Conservation (phyloP, 2,329 filamentous ascomycete genomes). For the Rutstroemia sp. region DNA sequence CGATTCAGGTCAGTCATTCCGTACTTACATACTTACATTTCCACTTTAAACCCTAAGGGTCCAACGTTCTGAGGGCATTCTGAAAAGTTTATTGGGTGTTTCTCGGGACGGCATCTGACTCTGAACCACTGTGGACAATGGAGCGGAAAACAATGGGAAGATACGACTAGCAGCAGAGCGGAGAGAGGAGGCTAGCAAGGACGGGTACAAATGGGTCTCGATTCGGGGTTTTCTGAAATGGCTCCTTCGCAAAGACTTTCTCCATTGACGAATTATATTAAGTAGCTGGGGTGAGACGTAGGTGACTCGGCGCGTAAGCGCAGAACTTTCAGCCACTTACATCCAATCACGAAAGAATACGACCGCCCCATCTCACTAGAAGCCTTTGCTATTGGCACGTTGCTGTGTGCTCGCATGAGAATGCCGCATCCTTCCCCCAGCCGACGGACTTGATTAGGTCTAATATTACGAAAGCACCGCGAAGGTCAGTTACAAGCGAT, state of each 20-base stretch:
- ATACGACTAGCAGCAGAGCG: no score
- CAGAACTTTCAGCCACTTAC: conserved; percentile 7
- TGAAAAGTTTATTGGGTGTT: not conserved
- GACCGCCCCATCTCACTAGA: conserved; percentile 8
- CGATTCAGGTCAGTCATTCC: no score
- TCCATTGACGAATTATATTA: conserved; percentile 19
- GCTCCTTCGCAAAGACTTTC: not conserved
- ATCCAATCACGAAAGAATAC: conserved; percentile 16
- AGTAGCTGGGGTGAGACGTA: conserved; percentile 7
- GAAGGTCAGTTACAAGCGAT: not conserved
- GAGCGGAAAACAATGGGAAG: not conserved
- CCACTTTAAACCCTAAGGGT: not conserved
- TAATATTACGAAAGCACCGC: not conserved
- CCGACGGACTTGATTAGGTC: not conserved
- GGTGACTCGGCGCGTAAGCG: conserved; percentile 20
- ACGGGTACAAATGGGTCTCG: not conserved
- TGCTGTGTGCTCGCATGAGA: not conserved
- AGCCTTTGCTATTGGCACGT: conserved; percentile 14
- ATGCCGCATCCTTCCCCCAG: not conserved
- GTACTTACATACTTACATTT: not conserved
- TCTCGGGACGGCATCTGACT: not conserved
- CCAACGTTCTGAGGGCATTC: not conserved
- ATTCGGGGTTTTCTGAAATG: not conserved
- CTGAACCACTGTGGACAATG: not conserved
- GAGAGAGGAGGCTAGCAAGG: not conserved